Conservation (phyloP, 108 stramenopile genomes). For the Conticribra guillardii region DNA sequence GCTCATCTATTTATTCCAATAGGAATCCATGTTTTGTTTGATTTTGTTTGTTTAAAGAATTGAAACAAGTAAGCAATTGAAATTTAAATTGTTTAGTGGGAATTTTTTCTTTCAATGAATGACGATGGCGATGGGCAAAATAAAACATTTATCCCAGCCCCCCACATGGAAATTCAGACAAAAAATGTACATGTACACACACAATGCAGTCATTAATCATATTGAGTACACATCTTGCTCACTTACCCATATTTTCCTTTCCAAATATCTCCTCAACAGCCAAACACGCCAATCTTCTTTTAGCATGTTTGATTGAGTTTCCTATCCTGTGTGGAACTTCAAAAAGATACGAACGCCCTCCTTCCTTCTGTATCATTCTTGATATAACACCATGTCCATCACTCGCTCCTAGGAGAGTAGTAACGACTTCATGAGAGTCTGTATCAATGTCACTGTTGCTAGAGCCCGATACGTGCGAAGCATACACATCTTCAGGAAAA, state of each 20-base stretch:
- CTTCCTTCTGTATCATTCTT: slow-evolving; percentile 24
- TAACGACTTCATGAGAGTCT: background rate
- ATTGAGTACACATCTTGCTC: no score
- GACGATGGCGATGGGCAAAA: no score
- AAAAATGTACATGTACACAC: no score
- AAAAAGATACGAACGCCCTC: slow-evolving; percentile 33
- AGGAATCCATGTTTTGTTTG: no score
- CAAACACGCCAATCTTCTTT: slow-evolving; percentile 60
- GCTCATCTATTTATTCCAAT: no score
- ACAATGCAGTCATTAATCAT: no score
- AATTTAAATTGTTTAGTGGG: no score
- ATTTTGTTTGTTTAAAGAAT: no score
- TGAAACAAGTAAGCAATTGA: no score
- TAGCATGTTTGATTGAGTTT: slow-evolving; percentile 29
- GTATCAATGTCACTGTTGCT: background rate
- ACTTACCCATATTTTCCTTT: slow-evolving; percentile 40
- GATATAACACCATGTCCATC: slow-evolving; percentile 47
- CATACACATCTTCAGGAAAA: slow-evolving; percentile 13
- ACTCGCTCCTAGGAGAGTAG: slow-evolving; percentile 27
- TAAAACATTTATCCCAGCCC: no score
- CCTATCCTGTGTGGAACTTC: slow-evolving; percentile 40
- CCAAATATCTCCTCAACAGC: slow-evolving; percentile 72
- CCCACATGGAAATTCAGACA: no score
- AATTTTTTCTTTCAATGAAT: no score
- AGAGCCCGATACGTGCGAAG: background rate